Percentiles rank a stretch among this genome's conserved stretches.
phyloP scores from a whole-genome alignment of 306 rosid genomes.

The Clitoria ternatea region DNA sequence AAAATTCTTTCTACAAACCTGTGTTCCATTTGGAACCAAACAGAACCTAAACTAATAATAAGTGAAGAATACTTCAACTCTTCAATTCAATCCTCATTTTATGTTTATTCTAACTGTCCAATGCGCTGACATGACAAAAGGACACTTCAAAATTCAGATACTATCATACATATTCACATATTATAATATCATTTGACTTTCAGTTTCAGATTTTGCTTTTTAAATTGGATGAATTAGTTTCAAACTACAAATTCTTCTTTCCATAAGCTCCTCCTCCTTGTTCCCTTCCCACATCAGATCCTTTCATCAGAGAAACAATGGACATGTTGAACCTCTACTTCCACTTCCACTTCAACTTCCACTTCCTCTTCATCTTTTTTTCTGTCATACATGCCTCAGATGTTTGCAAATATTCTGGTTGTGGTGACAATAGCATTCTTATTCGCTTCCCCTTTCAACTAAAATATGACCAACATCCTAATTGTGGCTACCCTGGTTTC shows the following conservation, averaged over 20 bases:
- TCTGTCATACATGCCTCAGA: slow-evolving; percentile 23
- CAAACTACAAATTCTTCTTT: neutral
- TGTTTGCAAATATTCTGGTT: slow-evolving; percentile 36
- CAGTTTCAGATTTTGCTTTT: neutral
- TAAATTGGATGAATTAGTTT: slow-evolving; percentile 9
- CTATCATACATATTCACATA: neutral
- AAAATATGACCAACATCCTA: slow-evolving; percentile 15
- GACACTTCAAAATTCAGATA: no score
- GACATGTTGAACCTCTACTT: slow-evolving; percentile 21
- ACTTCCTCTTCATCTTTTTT: slow-evolving; percentile 33
- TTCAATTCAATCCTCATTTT: neutral
- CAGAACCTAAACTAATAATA: neutral
- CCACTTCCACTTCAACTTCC: slow-evolving; percentile 28
- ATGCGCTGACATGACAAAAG: slow-evolving; percentile 17
- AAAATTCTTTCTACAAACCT: no score
- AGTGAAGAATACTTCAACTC: neutral
- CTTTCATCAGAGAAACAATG: slow-evolving; percentile 31
- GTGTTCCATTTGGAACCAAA: no score
- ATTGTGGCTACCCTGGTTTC: slow-evolving; percentile 71
- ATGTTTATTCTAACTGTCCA: neutral
- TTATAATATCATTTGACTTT: slow-evolving; percentile 40
- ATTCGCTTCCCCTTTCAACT: slow-evolving; percentile 67
- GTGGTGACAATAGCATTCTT: slow-evolving; percentile 25
- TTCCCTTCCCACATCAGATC: neutral
- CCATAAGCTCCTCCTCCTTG: neutral